A percentile compares a stretch with the other conserved stretches of the same genome.
Conservation (phyloP, 2,329 filamentous ascomycete species). For the Aspergillus pseudoterreus region DNA sequence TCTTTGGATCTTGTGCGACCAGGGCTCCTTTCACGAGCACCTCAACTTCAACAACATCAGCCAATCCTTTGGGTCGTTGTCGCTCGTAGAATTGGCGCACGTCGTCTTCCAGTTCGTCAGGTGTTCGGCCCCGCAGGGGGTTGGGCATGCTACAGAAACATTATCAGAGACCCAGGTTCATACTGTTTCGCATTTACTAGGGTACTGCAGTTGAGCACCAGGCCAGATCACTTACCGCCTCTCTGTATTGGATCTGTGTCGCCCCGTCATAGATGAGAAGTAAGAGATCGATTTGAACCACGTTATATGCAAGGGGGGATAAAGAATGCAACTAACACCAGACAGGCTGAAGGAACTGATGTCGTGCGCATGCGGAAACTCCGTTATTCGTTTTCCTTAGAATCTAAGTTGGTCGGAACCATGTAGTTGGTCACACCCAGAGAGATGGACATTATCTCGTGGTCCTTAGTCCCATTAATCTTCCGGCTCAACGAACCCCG, state of each 20-base stretch:
- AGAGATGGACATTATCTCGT: no score
- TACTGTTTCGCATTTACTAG: no score
- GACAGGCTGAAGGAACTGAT: no score
- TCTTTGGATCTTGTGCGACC: conserved; percentile 4
- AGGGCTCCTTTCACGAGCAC: conserved; percentile 8
- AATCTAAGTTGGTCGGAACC: no score
- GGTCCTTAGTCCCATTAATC: no score
- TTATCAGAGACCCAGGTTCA: not conserved
- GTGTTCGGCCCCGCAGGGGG: conserved; percentile 1
- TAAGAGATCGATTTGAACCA: not conserved
- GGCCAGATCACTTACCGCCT: not conserved
- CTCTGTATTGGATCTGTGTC: no score
- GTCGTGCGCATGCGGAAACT: no score
- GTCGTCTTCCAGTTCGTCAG: conserved; percentile 6
- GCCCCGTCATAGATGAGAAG: no score
- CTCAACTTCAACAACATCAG: conserved; percentile 6
- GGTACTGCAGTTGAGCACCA: not conserved
- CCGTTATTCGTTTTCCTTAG: no score
- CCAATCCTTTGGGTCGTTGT: not conserved
- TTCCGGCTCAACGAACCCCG: no score
- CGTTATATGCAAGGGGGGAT: not conserved
- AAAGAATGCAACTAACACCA: not conserved
- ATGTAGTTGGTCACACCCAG: no score
- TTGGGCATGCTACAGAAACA: conserved; percentile 2
- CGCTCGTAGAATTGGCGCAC: conserved; percentile 6